Conservation (phyloP, 176 grass and related monocot species). For the Raddia distichophylla region DNA sequence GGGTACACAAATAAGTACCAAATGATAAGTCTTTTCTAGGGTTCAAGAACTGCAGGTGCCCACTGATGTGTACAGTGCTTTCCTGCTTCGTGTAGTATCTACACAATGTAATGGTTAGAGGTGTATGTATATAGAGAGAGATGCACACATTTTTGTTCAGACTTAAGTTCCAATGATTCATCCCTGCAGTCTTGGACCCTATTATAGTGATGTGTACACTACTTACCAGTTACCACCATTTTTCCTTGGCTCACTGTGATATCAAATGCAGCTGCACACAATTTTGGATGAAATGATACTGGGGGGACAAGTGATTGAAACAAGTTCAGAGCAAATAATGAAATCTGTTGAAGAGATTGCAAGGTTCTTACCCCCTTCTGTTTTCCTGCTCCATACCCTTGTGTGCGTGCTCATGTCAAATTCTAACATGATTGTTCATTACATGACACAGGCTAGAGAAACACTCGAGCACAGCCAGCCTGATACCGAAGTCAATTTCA, state of each 20-base stretch:
- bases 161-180: not conserved
- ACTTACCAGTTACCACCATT: slow-evolving; percentile 5
- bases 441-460: slow-evolving; percentile 69
- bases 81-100: slow-evolving; percentile 1
- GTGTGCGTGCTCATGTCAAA: not conserved
- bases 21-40: slow-evolving; percentile 5
- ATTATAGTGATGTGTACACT: not conserved
- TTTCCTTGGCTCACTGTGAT: slow-evolving; percentile 23
- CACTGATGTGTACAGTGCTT: not conserved
- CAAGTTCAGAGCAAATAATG: slow-evolving; percentile 77
- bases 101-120: not conserved
- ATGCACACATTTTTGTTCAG: not conserved
- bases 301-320: slow-evolving; percentile 88
- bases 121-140: not conserved
- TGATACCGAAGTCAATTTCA: slow-evolving; percentile 79
- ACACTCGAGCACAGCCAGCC: slow-evolving; percentile 72
- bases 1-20: not conserved
- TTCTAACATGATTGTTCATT: slow-evolving; percentile 1
- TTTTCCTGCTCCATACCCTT: slow-evolving; percentile 14
- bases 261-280: slow-evolving; percentile 73
- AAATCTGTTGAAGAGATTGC: slow-evolving; percentile 76
- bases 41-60: not conserved
- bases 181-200: not conserved
- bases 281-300: slow-evolving; percentile 98
- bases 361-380: slow-evolving; percentile 46